Evolutionary conservation across 2,329 filamentous ascomycete genomes (phyloP), one percentile per base, ranked within the genome.

Genomic region (Claviceps digitariae): DNA sequence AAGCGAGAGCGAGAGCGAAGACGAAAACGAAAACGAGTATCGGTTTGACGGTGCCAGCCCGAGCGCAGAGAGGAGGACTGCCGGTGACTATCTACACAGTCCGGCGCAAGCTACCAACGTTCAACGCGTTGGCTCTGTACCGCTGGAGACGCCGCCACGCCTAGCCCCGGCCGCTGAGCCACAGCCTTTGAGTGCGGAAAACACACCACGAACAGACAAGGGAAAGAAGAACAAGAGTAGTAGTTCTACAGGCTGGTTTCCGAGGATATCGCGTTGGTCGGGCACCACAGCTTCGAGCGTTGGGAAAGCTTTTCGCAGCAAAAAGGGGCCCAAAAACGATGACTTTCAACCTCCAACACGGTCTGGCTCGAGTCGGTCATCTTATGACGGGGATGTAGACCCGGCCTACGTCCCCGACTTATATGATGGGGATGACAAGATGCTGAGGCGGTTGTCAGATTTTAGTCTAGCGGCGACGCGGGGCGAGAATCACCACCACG

Each of bases 211-310:
- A 43, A 82, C 79, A 1, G 84, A 88, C 6, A 89, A 87, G 69
- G 79, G 81, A 57, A 87, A 86, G 67, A 96, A 95, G 72, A 87
- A 94, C 72, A 95, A 95, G 67, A 91, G 88, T 1, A 86, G 83
- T 54, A 86, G 83, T 54, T 93, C 89, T 0, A 88, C 87, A 0
- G 75, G 79, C 51, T 83, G 81, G 74, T 86, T 95, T 57, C 90
- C 90, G 25, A 96, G 95, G 72, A 90, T 95, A 57, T 97, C 93
- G 6, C 82, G 93, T 45, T 98, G 93, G 93, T 97, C 91, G 0
- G 93, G 94, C 71, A 97, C 91, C 2, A 98, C 93, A 0, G 81
- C 90, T 4, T 95, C 90, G 0, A 95, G 89, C 56, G 82, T 90
- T 45, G 84, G 87, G 46, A 85, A 86, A 60, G 86, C 84, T 43